Percentiles rank a stretch among this genome's conserved stretches.
Evolutionary conservation across 2,329 filamentous ascomycete species (phyloP).

Genomic region (Pseudopyricularia cyperi): DNA sequence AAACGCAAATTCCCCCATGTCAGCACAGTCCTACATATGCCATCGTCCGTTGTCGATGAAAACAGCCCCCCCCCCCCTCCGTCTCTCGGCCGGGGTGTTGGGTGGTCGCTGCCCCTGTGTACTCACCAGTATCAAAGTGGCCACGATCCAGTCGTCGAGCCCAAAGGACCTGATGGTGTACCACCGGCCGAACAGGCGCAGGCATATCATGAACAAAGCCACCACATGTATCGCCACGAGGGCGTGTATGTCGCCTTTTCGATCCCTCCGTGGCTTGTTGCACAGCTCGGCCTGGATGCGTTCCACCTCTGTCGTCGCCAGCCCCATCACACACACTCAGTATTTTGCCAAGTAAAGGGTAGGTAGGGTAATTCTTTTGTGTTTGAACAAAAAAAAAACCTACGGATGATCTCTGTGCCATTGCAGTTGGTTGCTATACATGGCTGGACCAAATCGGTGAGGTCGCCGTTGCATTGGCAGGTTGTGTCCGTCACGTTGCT

Average conservation of each 20-base stretch:
- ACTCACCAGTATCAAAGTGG: conserved; percentile 20
- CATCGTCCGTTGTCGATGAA: background rate
- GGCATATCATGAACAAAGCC: conserved; percentile 18
- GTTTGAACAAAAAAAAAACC: background rate
- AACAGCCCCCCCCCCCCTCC: background rate
- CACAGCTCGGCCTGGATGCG: conserved; percentile 20
- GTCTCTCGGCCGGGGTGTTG: background rate
- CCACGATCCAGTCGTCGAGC: conserved; percentile 27
- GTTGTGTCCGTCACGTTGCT: background rate
- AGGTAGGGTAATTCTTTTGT: too few relatives aligned
- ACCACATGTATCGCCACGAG: conserved; percentile 21
- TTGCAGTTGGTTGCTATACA: conserved; percentile 1
- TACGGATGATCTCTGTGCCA: conserved; percentile 1
- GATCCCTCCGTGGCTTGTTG: conserved; percentile 14
- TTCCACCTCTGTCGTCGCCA: conserved; percentile 12
- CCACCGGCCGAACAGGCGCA: conserved; percentile 24
- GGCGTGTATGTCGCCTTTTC: conserved; percentile 17
- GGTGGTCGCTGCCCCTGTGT: background rate
- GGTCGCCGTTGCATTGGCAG: background rate
- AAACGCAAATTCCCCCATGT: too few relatives aligned
- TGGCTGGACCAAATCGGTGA: background rate
- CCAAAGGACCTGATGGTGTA: conserved; percentile 15
- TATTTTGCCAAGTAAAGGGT: background rate
- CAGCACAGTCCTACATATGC: background rate
- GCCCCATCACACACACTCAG: background rate